A percentile compares a stretch with the other conserved stretches of the same genome.
Evolutionary conservation across 352 stramenopile species (phyloP).

Genomic region (Pythium sukuiense): DNA sequence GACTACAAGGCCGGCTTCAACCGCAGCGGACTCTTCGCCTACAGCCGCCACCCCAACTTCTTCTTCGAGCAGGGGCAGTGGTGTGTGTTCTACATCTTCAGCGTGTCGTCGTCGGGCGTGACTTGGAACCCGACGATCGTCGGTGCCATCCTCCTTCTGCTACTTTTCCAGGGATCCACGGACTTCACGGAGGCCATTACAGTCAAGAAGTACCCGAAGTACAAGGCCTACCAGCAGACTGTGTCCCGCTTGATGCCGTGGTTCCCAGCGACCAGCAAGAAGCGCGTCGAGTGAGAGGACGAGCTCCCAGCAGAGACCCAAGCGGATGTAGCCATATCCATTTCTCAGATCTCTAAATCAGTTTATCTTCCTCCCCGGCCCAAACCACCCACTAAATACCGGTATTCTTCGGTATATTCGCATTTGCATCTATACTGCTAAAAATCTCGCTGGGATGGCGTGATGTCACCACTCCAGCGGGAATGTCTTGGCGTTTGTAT

Average conservation of each 20-base stretch:
- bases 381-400: neutral
- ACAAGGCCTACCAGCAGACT: constrained; percentile 83
- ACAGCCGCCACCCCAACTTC: constrained; percentile 94
- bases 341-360: neutral
- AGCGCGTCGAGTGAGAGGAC: constrained; percentile 17
- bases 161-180: constrained; percentile 91
- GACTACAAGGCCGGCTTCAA: constrained; percentile 81
- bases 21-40: constrained; percentile 88
- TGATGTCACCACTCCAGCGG: neutral
- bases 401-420: neutral
- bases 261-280: constrained; percentile 35
- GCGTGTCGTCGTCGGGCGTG: constrained; percentile 52
- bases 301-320: neutral
- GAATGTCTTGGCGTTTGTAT: neutral
- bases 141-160: constrained; percentile 73
- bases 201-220: constrained; percentile 86
- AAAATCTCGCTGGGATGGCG: neutral
- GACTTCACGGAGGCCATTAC: constrained; percentile 91
- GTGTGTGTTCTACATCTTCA: constrained; percentile 92
- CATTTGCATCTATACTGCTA: neutral
- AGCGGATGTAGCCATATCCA: neutral
- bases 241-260: constrained; percentile 64
- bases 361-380: neutral
- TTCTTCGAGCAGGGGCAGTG: constrained; percentile 89
- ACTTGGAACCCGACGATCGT: constrained; percentile 73